Conservation (phyloP, 768 basidiomycete species). For the Boletus huronensis region DNA sequence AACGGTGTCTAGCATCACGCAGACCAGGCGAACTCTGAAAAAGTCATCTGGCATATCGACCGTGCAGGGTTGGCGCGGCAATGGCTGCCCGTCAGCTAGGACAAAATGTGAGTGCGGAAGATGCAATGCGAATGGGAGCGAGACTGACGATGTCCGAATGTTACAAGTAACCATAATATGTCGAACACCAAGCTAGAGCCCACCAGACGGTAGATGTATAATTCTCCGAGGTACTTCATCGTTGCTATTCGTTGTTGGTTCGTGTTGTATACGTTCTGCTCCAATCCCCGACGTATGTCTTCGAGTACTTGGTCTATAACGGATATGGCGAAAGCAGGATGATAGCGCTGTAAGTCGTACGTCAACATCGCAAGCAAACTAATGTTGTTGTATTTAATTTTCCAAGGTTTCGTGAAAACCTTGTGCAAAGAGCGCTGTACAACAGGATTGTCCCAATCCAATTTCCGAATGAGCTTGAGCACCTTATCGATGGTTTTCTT, state of each 20-base stretch:
- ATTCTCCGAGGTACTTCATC: slow-evolving; percentile 92
- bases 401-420: slow-evolving; percentile 98
- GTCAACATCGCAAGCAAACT: slow-evolving; percentile 89
- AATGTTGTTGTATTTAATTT: slow-evolving; percentile 90
- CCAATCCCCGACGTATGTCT: slow-evolving; percentile 84
- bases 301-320: slow-evolving; percentile 95
- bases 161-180: slow-evolving; percentile 89
- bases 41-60: slow-evolving; percentile 95
- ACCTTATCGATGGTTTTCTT: slow-evolving; percentile 97
- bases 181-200: slow-evolving; percentile 91
- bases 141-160: slow-evolving; percentile 90
- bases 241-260: slow-evolving; percentile 92
- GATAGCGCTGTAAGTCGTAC: slow-evolving; percentile 91
- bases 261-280: slow-evolving; percentile 91
- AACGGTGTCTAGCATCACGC: slow-evolving; percentile 90
- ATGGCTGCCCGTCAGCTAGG: slow-evolving; percentile 83
- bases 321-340: slow-evolving; percentile 80
- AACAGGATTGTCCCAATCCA: slow-evolving; percentile 86
- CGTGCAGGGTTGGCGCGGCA: slow-evolving; percentile 68
- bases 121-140: background rate
- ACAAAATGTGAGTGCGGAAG: slow-evolving; percentile 11
- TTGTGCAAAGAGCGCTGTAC: slow-evolving; percentile 69
- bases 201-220: slow-evolving; percentile 93
- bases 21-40: slow-evolving; percentile 89
- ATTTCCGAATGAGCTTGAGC: slow-evolving; percentile 84